Evolutionary conservation across 2,329 filamentous ascomycete species (phyloP), one percentile per base, ranked within the genome.

Genomic region (Fusarium luffae): DNA sequence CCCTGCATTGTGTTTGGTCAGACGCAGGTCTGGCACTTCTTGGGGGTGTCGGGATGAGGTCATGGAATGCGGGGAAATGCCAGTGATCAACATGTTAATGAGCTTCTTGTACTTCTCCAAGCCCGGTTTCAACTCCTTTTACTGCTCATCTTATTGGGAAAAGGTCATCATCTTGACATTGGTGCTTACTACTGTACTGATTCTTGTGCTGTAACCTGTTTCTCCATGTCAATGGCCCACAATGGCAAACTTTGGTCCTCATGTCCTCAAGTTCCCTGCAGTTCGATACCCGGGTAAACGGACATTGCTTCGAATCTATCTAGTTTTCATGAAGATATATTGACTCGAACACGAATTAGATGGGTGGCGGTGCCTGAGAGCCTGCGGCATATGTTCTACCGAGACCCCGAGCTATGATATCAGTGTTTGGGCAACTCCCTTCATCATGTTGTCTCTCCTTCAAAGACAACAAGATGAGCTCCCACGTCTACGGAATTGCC

Each of bases 41-140:
- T 71, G 62, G 63, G 66, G 65, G 54, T 64, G 63, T 68, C 71
- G 74, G 71, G 74, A 77, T 77, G 76, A 77, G 76, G 76, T 75
- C 74, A 77, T 76, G 76, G 73, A 77, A 76, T 77, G 76, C 76
- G 76, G 76, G 75, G 76, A 71, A 75, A 74, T 74, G 43, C 69
- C 69, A 68, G 58, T 63, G 65, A 68, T 69, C 61, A 51, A 59
- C 63, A 59, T 65, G 25, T 54, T 69, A 57, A 62, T 19, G 55
- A 54, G 41, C 49, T 58, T 30, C 58, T 47, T 40, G 25, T 48
- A 30, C 48, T 43, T 19, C 58, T 40, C 66, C 51, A 48, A 58
- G 51, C 49, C 46, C 52, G 52, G 30, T 50, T 52, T 27, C 34
- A 51, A 50, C 61, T 66, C 54, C 55, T 61, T 59, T 55, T 30